phyloP scores from a whole-genome alignment of 2,329 filamentous ascomycete genomes.

The Ascochyta fabae region DNA sequence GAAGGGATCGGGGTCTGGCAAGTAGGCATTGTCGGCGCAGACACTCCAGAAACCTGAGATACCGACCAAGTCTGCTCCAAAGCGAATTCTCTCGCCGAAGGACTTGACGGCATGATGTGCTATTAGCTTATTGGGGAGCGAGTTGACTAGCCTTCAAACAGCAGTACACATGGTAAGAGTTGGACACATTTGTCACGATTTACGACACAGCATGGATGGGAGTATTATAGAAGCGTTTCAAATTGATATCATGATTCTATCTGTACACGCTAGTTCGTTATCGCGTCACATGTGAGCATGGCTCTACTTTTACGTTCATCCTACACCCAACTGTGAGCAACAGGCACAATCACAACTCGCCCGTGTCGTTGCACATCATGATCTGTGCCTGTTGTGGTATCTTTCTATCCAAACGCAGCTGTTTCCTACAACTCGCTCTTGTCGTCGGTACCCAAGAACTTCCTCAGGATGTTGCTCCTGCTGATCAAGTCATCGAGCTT shows the following conservation, averaged over 20 bases:
- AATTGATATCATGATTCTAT: slow-evolving; percentile 10
- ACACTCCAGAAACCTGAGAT: neutral
- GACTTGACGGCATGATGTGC: neutral
- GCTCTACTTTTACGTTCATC: neutral
- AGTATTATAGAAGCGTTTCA: slow-evolving; percentile 7
- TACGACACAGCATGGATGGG: slow-evolving; percentile 3
- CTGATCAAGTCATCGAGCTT: slow-evolving; percentile 88
- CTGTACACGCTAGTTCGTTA: slow-evolving; percentile 9
- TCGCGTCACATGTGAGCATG: slow-evolving; percentile 1
- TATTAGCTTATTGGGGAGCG: neutral
- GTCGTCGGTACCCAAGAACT: slow-evolving; percentile 68
- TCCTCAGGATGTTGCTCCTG: slow-evolving; percentile 86
- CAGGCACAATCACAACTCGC: neutral
- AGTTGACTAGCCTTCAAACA: no score
- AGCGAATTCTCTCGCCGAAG: neutral
- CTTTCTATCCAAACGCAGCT: neutral
- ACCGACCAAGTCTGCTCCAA: neutral
- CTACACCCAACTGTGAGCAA: neutral
- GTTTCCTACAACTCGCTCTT: slow-evolving; percentile 74
- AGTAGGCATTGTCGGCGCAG: slow-evolving; percentile 10
- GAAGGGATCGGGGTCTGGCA: slow-evolving; percentile 31
- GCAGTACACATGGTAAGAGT: no score
- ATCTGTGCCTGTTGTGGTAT: neutral
- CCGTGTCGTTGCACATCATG: neutral
- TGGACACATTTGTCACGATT: neutral